Percentiles rank a stretch among this genome's conserved stretches.
These are phyloP conservation scores for Primulina huaijiensis DNA, from an alignment of 257 asterid genomes.

Conservation along the genomic window DNA sequence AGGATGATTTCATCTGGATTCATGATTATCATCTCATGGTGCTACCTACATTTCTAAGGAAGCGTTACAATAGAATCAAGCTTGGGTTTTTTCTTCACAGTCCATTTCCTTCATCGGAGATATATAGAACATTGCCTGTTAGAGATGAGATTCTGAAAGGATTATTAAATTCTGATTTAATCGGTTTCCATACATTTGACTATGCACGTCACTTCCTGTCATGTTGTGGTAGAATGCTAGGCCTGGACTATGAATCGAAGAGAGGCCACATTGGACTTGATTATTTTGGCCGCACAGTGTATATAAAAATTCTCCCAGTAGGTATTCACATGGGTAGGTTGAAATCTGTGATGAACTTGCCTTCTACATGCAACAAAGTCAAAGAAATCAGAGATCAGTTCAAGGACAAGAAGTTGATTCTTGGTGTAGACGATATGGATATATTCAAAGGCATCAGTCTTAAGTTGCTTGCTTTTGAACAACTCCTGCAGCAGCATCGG, in stretches of 20 bases:
- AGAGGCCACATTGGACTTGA: slow-evolving; percentile 94
- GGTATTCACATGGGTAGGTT: slow-evolving; percentile 91
- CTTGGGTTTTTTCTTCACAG: slow-evolving; percentile 91
- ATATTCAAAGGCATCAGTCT: slow-evolving; percentile 87
- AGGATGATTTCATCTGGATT: slow-evolving; percentile 81
- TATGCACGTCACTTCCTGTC: slow-evolving; percentile 93
- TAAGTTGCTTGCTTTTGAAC: slow-evolving; percentile 79
- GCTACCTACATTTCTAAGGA: slow-evolving; percentile 85
- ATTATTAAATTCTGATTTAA: slow-evolving; percentile 66
- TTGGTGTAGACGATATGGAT: slow-evolving; percentile 97
- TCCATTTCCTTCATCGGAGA: slow-evolving; percentile 94
- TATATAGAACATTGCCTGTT: slow-evolving; percentile 82
- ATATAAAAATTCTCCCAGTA: slow-evolving; percentile 78
- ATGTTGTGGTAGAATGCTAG: slow-evolving; percentile 88
- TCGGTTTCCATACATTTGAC: slow-evolving; percentile 90
- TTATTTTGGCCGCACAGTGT: slow-evolving; percentile 86
- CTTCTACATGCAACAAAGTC: slow-evolving; percentile 57
- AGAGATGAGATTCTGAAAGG: slow-evolving; percentile 87
- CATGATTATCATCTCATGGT: slow-evolving; percentile 94
- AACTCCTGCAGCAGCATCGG: slow-evolving; percentile 52
- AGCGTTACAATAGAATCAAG: slow-evolving; percentile 73
- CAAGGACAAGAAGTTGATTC: slow-evolving; percentile 63
- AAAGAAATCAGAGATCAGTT: slow-evolving; percentile 64
- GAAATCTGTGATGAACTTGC: slow-evolving; percentile 64
- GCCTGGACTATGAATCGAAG: slow-evolving; percentile 85